Evolutionary conservation across 805 yeast genomes (phyloP).

Genomic region (Suhomyces pyralidae): DNA sequence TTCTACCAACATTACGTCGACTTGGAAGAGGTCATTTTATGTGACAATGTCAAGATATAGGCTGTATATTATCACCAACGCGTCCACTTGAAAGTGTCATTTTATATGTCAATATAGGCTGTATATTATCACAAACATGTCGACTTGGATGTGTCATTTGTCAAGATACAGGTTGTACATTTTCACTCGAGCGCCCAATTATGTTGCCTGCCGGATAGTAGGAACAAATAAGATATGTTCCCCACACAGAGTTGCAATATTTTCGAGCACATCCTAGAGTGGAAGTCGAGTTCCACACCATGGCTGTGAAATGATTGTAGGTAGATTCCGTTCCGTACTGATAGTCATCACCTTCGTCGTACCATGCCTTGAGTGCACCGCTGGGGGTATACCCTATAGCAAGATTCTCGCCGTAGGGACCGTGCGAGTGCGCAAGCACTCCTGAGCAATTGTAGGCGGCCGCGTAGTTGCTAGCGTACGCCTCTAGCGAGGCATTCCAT

Average conservation of each 20-base stretch:
- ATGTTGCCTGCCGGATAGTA: constrained; percentile 34
- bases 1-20: constrained; percentile 47
- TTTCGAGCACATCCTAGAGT: constrained; percentile 35
- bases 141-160: constrained; percentile 26
- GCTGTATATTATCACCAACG: too few relatives aligned
- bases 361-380: constrained; percentile 41
- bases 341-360: constrained; percentile 32
- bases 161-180: constrained; percentile 21
- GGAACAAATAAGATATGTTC: constrained; percentile 37
- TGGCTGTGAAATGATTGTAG: constrained; percentile 39
- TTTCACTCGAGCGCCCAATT: constrained; percentile 19
- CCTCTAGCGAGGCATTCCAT: constrained; percentile 31
- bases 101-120: constrained; percentile 16
- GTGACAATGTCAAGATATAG: constrained; percentile 19
- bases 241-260: constrained; percentile 31
- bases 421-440: constrained; percentile 32
- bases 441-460: constrained; percentile 34
- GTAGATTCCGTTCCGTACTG: constrained; percentile 22
- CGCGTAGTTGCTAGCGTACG: constrained; percentile 33
- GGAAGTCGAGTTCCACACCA: constrained; percentile 35
- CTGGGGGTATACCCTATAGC: constrained; percentile 35
- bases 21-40: constrained; percentile 27
- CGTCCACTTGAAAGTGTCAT: constrained; percentile 26
- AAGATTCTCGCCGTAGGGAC: constrained; percentile 38
- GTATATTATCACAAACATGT: too few relatives aligned